A percentile compares a stretch with the other conserved stretches of the same genome.
These are phyloP conservation scores for Mycena alexandri DNA, from an alignment of 768 basidiomycete species.

Conservation along the genomic window DNA sequence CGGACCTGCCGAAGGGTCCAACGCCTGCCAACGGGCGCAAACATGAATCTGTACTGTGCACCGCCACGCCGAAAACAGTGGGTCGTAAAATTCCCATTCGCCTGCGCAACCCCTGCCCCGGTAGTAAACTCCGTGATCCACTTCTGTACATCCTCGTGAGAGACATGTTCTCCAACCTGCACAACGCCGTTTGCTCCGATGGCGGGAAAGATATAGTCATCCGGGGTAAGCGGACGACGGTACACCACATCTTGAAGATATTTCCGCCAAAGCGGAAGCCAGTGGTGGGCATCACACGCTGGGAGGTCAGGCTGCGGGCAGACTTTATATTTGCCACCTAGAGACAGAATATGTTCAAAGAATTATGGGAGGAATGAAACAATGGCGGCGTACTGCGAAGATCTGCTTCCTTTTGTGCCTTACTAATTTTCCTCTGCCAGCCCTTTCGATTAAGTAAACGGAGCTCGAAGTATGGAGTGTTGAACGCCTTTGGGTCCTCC, in stretches of 20 bases:
- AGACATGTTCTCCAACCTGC: constrained; percentile 24
- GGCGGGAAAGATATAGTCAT: constrained; percentile 51
- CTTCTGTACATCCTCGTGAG: constrained; percentile 43
- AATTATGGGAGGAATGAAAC: too few relatives aligned
- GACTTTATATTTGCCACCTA: too few relatives aligned
- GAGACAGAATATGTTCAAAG: too few relatives aligned
- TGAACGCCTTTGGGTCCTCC: constrained; percentile 7
- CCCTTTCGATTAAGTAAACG: constrained; percentile 40
- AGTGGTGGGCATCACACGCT: not conserved
- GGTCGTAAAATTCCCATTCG: constrained; percentile 41
- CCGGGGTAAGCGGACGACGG: constrained; percentile 35
- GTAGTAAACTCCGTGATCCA: constrained; percentile 42
- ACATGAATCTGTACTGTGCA: constrained; percentile 52
- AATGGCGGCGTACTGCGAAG: constrained; percentile 15
- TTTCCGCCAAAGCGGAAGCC: constrained; percentile 10
- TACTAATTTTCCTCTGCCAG: constrained; percentile 40
- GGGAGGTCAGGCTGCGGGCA: too few relatives aligned
- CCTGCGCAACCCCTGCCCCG: constrained; percentile 23
- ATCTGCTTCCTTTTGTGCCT: constrained; percentile 25
- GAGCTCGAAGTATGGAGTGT: constrained; percentile 33
- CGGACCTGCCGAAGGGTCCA: constrained; percentile 43
- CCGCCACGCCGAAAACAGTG: constrained; percentile 51
- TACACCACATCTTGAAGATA: constrained; percentile 38
- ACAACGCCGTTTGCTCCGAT: constrained; percentile 42
- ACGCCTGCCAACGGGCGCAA: constrained; percentile 45